Percentiles rank a stretch among this genome's conserved stretches.
phyloP scores from a whole-genome alignment of 805 yeast genomes.

The Saccharomyces mikatae region DNA sequence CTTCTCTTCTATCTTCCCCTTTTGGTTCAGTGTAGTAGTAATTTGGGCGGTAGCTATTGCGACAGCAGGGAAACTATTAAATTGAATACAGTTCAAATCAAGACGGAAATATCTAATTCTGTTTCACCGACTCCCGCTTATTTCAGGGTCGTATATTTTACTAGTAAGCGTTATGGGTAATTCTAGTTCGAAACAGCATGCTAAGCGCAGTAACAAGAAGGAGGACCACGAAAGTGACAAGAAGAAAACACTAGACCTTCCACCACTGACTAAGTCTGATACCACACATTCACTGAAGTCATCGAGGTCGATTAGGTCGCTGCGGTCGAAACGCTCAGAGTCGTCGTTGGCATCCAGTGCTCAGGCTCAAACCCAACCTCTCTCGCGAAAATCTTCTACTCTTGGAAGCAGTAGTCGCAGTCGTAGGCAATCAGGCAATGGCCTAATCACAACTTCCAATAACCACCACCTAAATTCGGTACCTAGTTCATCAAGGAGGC shows the following conservation, averaged over 20 bases:
- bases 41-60: background rate
- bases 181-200: constrained; percentile 35
- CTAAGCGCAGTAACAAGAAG: constrained; percentile 13
- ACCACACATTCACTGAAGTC: constrained; percentile 45
- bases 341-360: constrained; percentile 23
- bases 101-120: background rate
- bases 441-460: constrained; percentile 16
- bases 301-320: constrained; percentile 38
- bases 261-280: constrained; percentile 47
- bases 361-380: constrained; percentile 5
- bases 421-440: background rate
- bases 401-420: background rate
- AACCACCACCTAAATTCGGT: constrained; percentile 6
- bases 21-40: constrained; percentile 5
- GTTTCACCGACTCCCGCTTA: constrained; percentile 1
- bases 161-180: constrained; percentile 37
- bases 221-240: constrained; percentile 3
- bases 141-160: background rate
- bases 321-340: constrained; percentile 28
- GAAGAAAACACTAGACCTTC: constrained; percentile 3
- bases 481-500: constrained; percentile 8
- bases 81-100: background rate
- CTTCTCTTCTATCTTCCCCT: constrained; percentile 1
- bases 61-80: background rate
- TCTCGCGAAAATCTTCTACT: background rate